Conservation (phyloP, 371 early-diverging fungal species). For the Parasitella parasitica region DNA sequence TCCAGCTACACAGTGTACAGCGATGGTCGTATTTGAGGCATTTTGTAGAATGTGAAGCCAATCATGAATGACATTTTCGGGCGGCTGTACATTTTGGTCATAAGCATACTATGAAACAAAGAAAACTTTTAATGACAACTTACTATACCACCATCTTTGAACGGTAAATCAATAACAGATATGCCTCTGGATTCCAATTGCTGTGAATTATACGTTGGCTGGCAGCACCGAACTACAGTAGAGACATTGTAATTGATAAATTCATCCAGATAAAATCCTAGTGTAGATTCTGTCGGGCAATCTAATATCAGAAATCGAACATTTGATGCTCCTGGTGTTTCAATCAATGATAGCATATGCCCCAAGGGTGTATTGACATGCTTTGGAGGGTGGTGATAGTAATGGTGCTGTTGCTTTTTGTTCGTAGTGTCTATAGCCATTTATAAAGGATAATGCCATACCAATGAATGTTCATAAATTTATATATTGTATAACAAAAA, state of each 20-base stretch:
- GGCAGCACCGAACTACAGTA: constrained; percentile 83
- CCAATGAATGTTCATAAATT: not conserved
- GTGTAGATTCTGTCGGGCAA: constrained; percentile 82
- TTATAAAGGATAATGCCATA: not conserved
- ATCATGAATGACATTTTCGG: constrained; percentile 59
- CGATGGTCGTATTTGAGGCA: constrained; percentile 61
- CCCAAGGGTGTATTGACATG: constrained; percentile 41
- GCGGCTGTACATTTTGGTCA: constrained; percentile 51
- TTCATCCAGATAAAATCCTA: constrained; percentile 77
- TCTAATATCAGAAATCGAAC: constrained; percentile 87
- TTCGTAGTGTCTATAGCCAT: constrained; percentile 1
- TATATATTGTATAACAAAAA: not conserved
- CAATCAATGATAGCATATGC: constrained; percentile 58
- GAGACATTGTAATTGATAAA: constrained; percentile 71
- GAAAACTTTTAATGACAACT: not conserved
- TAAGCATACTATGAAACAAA: not conserved
- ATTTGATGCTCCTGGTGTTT: constrained; percentile 7
- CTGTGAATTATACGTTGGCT: constrained; percentile 78
- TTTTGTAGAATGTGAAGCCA: constrained; percentile 73
- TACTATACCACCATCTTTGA: constrained; percentile 66
- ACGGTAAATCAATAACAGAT: constrained; percentile 40
- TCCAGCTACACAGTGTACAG: constrained; percentile 88
- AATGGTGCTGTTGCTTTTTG: not conserved
- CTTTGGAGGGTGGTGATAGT: not conserved
- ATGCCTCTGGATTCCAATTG: constrained; percentile 62